Evolutionary conservation across 176 grass and related monocot species (phyloP).

Genomic region (Phoenix dactylifera): DNA sequence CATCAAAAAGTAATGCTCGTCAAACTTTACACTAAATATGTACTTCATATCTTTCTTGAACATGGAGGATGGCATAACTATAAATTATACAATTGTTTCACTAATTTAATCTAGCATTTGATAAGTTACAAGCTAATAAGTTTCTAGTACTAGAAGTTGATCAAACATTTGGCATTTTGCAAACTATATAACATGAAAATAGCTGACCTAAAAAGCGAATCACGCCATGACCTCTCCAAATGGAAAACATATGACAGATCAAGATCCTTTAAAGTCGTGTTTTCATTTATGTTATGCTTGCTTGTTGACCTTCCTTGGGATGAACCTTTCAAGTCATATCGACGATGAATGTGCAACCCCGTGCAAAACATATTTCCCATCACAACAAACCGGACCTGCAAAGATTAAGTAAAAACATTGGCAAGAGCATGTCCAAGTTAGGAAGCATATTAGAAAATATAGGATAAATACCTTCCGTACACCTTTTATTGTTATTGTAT

Average conservation of each 20-base stretch:
- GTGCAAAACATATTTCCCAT: slow-evolving; percentile 99
- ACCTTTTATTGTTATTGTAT: slow-evolving; percentile 73
- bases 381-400: slow-evolving; percentile 88
- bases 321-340: slow-evolving; percentile 94
- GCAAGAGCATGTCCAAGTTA: slow-evolving; percentile 4
- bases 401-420: slow-evolving; percentile 18
- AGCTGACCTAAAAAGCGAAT: slow-evolving; percentile 80
- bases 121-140: no score
- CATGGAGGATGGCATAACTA: no score
- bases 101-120: no score
- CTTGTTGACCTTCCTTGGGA: slow-evolving; percentile 83
- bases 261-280: slow-evolving; percentile 82
- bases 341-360: slow-evolving; percentile 79
- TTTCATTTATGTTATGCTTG: slow-evolving; percentile 76
- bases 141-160: neutral
- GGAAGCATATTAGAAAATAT: slow-evolving; percentile 14
- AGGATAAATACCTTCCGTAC: slow-evolving; percentile 52
- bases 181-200: slow-evolving; percentile 18
- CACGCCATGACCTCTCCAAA: slow-evolving; percentile 90
- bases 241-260: slow-evolving; percentile 87
- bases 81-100: no score
- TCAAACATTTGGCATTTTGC: slow-evolving; percentile 8
- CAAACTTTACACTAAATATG: no score
- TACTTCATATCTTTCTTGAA: no score
- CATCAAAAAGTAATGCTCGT: no score